Conservation (phyloP, 345 rosid genomes). For the Durio zibethinus region DNA sequence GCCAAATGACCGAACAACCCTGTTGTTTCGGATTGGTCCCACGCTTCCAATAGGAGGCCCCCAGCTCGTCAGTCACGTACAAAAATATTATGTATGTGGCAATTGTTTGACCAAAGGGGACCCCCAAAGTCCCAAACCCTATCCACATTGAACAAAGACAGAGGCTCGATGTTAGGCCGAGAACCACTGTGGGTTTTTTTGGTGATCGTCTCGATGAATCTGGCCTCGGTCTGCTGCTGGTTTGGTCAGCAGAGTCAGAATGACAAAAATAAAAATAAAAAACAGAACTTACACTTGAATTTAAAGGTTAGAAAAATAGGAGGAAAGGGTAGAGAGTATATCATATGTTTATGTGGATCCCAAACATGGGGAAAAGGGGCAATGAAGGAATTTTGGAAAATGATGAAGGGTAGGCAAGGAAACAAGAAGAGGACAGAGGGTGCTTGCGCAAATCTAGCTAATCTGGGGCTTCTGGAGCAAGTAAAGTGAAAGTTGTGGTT, state of each 20-base stretch:
- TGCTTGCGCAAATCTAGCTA: slow-evolving; percentile 42
- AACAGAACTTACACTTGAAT: background rate
- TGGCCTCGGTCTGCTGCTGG: slow-evolving; percentile 36
- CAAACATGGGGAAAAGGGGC: background rate
- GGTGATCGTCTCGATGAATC: slow-evolving; percentile 45
- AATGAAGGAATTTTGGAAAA: background rate
- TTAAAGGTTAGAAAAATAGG: background rate
- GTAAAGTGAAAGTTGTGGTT: slow-evolving; percentile 7
- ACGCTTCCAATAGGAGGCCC: background rate
- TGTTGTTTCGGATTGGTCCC: background rate
- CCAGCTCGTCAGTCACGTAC: background rate
- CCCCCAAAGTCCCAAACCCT: background rate
- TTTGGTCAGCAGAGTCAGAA: slow-evolving; percentile 13
- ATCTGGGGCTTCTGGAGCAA: slow-evolving; percentile 21
- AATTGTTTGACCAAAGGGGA: slow-evolving; percentile 19
- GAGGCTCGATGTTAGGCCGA: slow-evolving; percentile 19
- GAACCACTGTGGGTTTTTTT: slow-evolving; percentile 8
- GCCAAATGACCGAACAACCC: slow-evolving; percentile 17
- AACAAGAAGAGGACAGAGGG: slow-evolving; percentile 24
- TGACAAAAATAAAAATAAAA: background rate
- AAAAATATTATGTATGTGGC: background rate
- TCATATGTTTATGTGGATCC: background rate
- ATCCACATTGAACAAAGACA: slow-evolving; percentile 1
- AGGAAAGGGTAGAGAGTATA: background rate
- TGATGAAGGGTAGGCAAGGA: slow-evolving; percentile 8